Percentiles rank a stretch among this genome's conserved stretches.
These are phyloP conservation scores for Fraxinus platypoda DNA, from an alignment of 305 asterid genomes.

Conservation along the genomic window DNA sequence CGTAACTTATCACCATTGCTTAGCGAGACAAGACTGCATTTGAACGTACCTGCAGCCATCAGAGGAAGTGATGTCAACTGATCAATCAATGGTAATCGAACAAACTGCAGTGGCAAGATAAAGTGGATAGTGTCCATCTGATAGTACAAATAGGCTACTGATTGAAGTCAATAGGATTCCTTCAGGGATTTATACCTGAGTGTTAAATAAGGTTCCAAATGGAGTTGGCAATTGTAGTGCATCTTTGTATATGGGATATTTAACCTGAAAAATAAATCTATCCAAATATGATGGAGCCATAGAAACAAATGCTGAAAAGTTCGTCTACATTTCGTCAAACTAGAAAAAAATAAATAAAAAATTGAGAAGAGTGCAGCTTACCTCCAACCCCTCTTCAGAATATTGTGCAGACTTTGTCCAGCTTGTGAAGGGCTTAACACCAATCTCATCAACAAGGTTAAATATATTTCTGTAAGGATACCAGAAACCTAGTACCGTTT, in stretches of 20 bases:
- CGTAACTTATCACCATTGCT: neutral
- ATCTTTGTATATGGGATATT: conserved; percentile 54
- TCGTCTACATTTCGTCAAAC: neutral
- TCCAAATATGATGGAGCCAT: neutral
- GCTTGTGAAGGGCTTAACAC: conserved; percentile 50
- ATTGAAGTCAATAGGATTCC: neutral
- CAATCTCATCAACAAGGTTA: conserved; percentile 58
- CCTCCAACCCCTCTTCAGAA: conserved; percentile 60
- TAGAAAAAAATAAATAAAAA: neutral
- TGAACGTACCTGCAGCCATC: conserved; percentile 55
- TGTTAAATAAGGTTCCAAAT: conserved; percentile 48
- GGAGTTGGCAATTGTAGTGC: conserved; percentile 55
- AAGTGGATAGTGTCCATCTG: conserved; percentile 10
- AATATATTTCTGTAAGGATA: conserved; percentile 57
- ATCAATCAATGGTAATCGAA: conserved; percentile 48
- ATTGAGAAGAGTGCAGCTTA: conserved; percentile 16
- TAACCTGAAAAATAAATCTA: conserved; percentile 36
- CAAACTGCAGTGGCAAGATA: conserved; percentile 34
- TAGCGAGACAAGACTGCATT: neutral
- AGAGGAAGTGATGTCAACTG: conserved; percentile 54
- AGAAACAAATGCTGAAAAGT: neutral
- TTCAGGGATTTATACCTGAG: conserved; percentile 39
- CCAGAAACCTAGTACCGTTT: conserved; percentile 45
- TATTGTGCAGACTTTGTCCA: conserved; percentile 57
- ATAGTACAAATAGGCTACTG: neutral